These are phyloP conservation scores for Aegle marmelos DNA, from an alignment of 345 rosid species.

Conservation along the genomic window DNA sequence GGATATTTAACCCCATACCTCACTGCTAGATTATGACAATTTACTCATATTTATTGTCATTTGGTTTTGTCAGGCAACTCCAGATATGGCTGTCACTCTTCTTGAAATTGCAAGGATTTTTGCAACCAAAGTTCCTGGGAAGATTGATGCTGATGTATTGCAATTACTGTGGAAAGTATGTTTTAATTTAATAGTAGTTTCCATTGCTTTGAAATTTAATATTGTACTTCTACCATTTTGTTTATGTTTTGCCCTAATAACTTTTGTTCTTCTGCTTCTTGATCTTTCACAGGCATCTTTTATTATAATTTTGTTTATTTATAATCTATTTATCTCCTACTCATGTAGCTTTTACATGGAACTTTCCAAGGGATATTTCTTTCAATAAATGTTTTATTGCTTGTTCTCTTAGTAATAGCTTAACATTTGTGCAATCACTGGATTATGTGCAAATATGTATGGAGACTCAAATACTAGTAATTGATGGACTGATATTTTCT, in stretches of 20 bases:
- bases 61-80: conserved; percentile 73
- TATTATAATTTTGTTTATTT: background rate
- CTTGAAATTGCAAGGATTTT: conserved; percentile 99
- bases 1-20: background rate
- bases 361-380: background rate
- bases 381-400: background rate
- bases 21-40: background rate
- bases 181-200: background rate
- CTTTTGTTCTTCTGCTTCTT: background rate
- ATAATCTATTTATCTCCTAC: background rate
- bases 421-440: background rate
- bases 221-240: background rate
- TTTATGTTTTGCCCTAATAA: background rate
- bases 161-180: conserved; percentile 95
- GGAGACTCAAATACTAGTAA: background rate
- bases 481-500: conserved; percentile 16
- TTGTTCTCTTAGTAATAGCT: background rate
- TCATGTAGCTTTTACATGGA: background rate
- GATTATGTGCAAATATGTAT: background rate
- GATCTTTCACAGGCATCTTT: background rate
- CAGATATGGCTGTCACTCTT: conserved; percentile 99
- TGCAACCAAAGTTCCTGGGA: conserved; percentile 99
- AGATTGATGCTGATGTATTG: conserved; percentile 97
- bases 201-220: background rate
- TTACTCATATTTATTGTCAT: conserved; percentile 9